A percentile compares a stretch with the other conserved stretches of the same genome.
These are phyloP conservation scores for Hippophae tibetana DNA, from an alignment of 306 rosid species.

Conservation along the genomic window DNA sequence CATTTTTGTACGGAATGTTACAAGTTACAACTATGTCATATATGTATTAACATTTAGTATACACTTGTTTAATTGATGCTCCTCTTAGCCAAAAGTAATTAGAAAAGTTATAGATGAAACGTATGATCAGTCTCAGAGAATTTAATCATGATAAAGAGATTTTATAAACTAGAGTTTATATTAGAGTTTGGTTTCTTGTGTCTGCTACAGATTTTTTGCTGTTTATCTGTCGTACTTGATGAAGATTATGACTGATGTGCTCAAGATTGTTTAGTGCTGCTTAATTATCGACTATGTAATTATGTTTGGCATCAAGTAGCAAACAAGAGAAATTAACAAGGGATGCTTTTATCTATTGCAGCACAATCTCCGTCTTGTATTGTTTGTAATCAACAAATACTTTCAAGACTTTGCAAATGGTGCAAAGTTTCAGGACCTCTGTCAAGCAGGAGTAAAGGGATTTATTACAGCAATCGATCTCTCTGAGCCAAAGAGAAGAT, in stretches of 20 bases:
- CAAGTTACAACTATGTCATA: neutral
- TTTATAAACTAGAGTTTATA: too few relatives aligned
- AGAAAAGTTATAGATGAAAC: too few relatives aligned
- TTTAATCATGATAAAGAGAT: too few relatives aligned
- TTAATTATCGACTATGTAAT: neutral
- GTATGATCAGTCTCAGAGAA: too few relatives aligned
- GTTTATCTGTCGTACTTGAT: too few relatives aligned
- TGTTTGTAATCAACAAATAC: constrained; percentile 84
- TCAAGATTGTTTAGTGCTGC: neutral
- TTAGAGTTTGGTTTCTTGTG: too few relatives aligned
- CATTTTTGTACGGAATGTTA: neutral
- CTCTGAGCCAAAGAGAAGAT: constrained; percentile 74
- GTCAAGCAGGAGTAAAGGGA: constrained; percentile 97
- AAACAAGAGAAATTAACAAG: constrained; percentile 12
- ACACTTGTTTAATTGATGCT: too few relatives aligned
- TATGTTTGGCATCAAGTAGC: neutral
- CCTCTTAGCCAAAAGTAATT: too few relatives aligned
- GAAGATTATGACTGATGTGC: too few relatives aligned
- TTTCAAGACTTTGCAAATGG: constrained; percentile 75
- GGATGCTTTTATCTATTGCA: constrained; percentile 34
- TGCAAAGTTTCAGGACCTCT: constrained; percentile 79
- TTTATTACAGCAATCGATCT: constrained; percentile 82
- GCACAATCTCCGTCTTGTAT: constrained; percentile 93
- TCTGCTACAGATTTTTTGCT: too few relatives aligned
- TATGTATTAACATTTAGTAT: too few relatives aligned